Percentiles rank a stretch among this genome's conserved stretches.
phyloP scores from a whole-genome alignment of 345 rosid species.

The Citrus australasica region DNA sequence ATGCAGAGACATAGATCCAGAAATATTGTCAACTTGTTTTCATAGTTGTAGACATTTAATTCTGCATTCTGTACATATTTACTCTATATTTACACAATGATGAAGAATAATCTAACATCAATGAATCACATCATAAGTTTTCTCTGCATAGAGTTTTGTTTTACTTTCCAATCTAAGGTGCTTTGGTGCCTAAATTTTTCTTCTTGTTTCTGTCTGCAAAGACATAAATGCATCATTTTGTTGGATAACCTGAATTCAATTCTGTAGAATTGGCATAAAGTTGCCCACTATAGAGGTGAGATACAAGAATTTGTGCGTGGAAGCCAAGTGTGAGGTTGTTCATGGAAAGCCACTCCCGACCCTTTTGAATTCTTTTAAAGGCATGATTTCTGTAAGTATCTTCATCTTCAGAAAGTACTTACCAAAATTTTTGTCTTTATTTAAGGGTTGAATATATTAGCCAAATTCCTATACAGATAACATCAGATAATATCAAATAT shows the following conservation, averaged over 20 bases:
- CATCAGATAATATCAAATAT: too few relatives aligned
- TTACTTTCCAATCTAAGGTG: neutral
- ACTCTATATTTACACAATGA: too few relatives aligned
- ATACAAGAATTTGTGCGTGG: slow-evolving; percentile 48
- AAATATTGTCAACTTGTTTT: too few relatives aligned
- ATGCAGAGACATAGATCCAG: too few relatives aligned
- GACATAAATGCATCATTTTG: neutral
- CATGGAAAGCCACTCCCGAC: slow-evolving; percentile 79
- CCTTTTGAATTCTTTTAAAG: slow-evolving; percentile 58
- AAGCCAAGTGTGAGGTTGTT: slow-evolving; percentile 63
- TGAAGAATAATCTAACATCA: too few relatives aligned
- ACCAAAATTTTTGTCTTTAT: too few relatives aligned
- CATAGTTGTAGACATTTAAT: too few relatives aligned
- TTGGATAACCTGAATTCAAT: neutral
- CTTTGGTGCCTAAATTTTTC: neutral
- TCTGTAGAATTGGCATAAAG: slow-evolving; percentile 55
- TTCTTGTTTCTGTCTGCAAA: too few relatives aligned
- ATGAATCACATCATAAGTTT: too few relatives aligned
- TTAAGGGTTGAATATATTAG: too few relatives aligned
- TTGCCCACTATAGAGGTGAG: slow-evolving; percentile 65
- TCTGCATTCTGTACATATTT: too few relatives aligned
- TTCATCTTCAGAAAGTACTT: neutral
- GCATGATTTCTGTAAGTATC: slow-evolving; percentile 43
- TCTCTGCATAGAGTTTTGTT: neutral
- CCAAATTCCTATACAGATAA: too few relatives aligned